Base-by-base conservation (phyloP, 2,329 filamentous ascomycete genomes). In the Fusarium sp. region DNA sequence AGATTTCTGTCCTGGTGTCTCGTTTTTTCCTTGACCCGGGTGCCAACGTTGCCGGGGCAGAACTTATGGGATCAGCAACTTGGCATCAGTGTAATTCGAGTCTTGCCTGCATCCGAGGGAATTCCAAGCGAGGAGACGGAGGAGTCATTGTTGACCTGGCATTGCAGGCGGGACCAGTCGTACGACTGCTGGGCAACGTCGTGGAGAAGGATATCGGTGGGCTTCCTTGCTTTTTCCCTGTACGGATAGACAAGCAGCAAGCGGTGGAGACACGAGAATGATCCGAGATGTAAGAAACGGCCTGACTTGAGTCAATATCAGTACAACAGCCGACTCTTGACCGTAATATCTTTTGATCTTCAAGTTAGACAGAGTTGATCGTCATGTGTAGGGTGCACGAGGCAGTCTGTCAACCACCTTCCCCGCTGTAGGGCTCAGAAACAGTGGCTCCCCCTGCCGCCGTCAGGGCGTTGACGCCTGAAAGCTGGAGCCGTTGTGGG, bases 401-500 rank as follows among this genome's bases (percentile, higher is more conserved):
- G 25, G 29, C 47, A n/a, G 16, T 6, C 45, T n/a, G 18, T 52
- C 47, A 20, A 31, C 3, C 10, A 18, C 9, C 27, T 31, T n/a
- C 47, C 47, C 47, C 47, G 27, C 47, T 31, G 27, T 52, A 52
- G 27, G 47, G 47, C 47, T 52, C 47, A 52, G 47, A 52, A 52
- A 52, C 20, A 50, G 52, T 35, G 29, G 52, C 29, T 22, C 29
- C 13, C 47, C 47, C 47, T 52, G 25, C 13, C 29, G 5, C 13
- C 31, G 13, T 56, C 52, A 36, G 29, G 31, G 52, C 52, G n/a
- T 35, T 33, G 20, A 25, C 66, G 66, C 70, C 67, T 63, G 33
- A 73, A 68, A 67, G 57, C 63, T 64, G 71, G 71, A 72, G 70
- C 57, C 66, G 63, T 36, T 25, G 59, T 74, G 67, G 67, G 58